Conservation (phyloP, 495 filamentous ascomycete species). For the Jackrogersella multiformis region DNA sequence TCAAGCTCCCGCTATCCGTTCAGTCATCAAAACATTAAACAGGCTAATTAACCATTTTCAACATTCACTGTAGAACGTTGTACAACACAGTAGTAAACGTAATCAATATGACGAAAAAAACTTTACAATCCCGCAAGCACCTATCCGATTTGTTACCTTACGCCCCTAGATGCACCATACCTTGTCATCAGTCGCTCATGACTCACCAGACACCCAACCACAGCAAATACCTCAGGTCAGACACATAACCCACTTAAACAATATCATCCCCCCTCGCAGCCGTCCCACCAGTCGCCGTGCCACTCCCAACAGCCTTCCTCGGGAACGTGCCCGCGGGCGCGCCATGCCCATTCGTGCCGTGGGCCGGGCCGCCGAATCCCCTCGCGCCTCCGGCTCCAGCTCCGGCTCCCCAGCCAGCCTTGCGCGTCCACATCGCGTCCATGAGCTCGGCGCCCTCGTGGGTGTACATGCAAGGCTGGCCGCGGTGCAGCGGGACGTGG, state of each 20-base stretch:
- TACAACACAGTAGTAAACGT: too few relatives aligned
- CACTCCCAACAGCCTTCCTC: slow-evolving; percentile 38
- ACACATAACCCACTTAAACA: slow-evolving; percentile 37
- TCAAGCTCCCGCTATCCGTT: too few relatives aligned
- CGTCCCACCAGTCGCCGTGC: slow-evolving; percentile 3
- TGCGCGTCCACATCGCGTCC: slow-evolving; percentile 55
- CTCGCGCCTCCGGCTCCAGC: slow-evolving; percentile 43
- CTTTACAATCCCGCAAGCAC: too few relatives aligned
- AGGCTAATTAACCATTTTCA: too few relatives aligned
- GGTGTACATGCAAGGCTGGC: slow-evolving; percentile 44
- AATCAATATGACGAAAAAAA: too few relatives aligned
- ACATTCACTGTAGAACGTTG: too few relatives aligned
- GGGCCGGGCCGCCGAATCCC: slow-evolving; percentile 1
- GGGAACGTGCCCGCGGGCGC: slow-evolving; percentile 11
- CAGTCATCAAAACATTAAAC: too few relatives aligned
- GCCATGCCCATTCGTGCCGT: slow-evolving; percentile 6
- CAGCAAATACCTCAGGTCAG: too few relatives aligned
- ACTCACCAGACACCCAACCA: too few relatives aligned
- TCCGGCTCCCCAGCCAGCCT: slow-evolving; percentile 57
- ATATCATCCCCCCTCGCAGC: slow-evolving; percentile 39
- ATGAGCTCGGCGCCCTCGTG: slow-evolving; percentile 47
- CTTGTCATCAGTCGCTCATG: too few relatives aligned
- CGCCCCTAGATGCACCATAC: too few relatives aligned
- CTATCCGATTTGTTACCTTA: too few relatives aligned
- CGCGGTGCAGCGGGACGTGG: slow-evolving; percentile 59